Base-by-base conservation (phyloP, 805 yeast genomes). In the Nakazawaea wyomingensis region DNA sequence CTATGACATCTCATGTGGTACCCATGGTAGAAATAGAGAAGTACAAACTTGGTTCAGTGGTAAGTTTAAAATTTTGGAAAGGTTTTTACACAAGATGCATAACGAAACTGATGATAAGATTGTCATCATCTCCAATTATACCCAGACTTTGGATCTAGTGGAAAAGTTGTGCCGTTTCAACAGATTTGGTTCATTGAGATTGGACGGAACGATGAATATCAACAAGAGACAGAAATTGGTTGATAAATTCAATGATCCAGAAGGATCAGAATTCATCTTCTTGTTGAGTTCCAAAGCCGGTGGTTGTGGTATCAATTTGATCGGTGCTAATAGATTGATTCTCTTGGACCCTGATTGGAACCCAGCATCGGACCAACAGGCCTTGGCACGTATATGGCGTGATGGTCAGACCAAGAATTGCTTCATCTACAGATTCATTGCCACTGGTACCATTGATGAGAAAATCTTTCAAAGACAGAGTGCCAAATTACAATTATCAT, bases 331-430 rank as follows among this genome's bases (percentile, higher is more conserved):
- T 52, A 72, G 99, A 49, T 68, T 93, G 48, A 78, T 93, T 17
- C 66, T 93, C 37, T 70, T 93, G 57, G 99, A 93, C 59, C 82
- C 82, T 0, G 99, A 93, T 60, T 93, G 99, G 99, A 91, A 91
- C 56, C 99, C 99, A 0, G 98, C 99, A 0, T 83, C 96, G 1
- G 99, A 91, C 58, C 98, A 93, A 60, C 99, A 91, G 64, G 98
- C 98, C 0, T 69, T 93, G 48, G 98, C 98, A 0, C 76, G 99
- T 61, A 96, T 93, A 4, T 93, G 98, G 98, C 80, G 99, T 71
- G 99, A 93, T 65, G 99, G 99, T 0, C 99, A 91, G 58, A 91
- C 86, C 71, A 93, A 91, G 62, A 96, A 86, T 60, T 93, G 99
- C 66, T 91, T 84, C 55, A 93, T 91, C 32, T 93, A 93, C 61